phyloP scores from a whole-genome alignment of 176 grass and related monocot species.

The bread wheat (Triticum aestivum) region IWGSC_CS_RefSeq_v2.1 NC_057808.1:455716349-455716848 shows the following conservation, averaged over 20 bases:
- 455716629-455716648: too few species aligned
- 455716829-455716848: background rate
- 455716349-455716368: conserved; percentile 98
- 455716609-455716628: too few species aligned
- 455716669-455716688: too few species aligned
- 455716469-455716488: background rate
- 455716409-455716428: conserved; percentile 99
- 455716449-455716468: conserved; percentile 55
- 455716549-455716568: conserved; percentile 13
- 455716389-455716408: conserved; percentile 95
- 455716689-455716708: too few species aligned
- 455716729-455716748: too few species aligned
- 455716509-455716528: background rate
- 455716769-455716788: too few species aligned
- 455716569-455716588: too few species aligned
- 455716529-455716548: background rate
- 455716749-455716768: too few species aligned
- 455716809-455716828: conserved; percentile 8
- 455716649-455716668: too few species aligned
- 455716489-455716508: conserved; percentile 11
- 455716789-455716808: background rate
- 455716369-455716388: conserved; percentile 96
- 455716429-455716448: conserved; percentile 97
- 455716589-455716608: too few species aligned
- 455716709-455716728: too few species aligned